phyloP scores from a whole-genome alignment of 2,329 filamentous ascomycete species.

The Colletotrichum sidae region DNA sequence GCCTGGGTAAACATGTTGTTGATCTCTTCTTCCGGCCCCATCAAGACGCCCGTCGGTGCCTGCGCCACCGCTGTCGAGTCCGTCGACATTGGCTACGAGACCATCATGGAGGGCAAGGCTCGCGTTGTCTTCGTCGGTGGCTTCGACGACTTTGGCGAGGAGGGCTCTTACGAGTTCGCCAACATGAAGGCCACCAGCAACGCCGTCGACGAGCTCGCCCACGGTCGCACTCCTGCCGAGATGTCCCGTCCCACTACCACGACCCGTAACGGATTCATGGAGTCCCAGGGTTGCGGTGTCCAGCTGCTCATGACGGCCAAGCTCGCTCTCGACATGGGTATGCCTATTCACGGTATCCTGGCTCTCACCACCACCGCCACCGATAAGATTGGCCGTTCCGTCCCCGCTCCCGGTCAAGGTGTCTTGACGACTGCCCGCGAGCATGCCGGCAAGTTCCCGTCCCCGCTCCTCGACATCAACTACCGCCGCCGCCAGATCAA shows the following conservation, averaged over 20 bases:
- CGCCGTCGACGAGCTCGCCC: conserved; percentile 93
- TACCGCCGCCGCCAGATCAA: conserved; percentile 97
- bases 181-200: conserved; percentile 99
- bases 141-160: conserved; percentile 99
- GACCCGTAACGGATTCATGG: conserved; percentile 98
- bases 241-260: conserved; percentile 99
- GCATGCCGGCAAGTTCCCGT: conserved; percentile 90
- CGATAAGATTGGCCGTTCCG: conserved; percentile 98
- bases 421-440: conserved; percentile 96
- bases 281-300: conserved; percentile 97
- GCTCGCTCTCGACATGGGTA: conserved; percentile 97
- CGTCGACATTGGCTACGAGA: conserved; percentile 97
- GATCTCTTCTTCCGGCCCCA: conserved; percentile 94
- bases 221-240: conserved; percentile 93
- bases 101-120: conserved; percentile 97
- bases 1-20: conserved; percentile 99
- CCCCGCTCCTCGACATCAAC: conserved; percentile 95
- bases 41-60: conserved; percentile 98
- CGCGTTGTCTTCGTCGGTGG: conserved; percentile 97
- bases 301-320: conserved; percentile 98
- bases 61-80: conserved; percentile 98
- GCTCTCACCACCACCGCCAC: conserved; percentile 95
- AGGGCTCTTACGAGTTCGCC: conserved; percentile 99
- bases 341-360: conserved; percentile 95
- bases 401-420: conserved; percentile 96